A percentile compares a stretch with the other conserved stretches of the same genome.
Conservation (phyloP, 1,284 basidiomycete genomes). For the Cutaneotrichosporon spelunceum region DNA sequence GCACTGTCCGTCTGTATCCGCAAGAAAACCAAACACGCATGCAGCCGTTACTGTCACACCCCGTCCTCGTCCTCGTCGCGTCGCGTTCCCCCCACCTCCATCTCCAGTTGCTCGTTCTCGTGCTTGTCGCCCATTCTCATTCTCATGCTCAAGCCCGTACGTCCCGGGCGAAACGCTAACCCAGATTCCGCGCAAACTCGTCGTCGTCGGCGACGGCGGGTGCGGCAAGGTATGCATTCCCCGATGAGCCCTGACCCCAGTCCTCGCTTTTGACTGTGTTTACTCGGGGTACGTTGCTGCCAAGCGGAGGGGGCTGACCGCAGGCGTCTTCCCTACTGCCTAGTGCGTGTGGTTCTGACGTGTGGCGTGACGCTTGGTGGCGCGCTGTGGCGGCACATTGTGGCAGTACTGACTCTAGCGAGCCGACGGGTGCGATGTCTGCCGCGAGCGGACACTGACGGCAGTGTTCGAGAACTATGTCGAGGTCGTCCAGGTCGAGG, state of each 20-base stretch:
- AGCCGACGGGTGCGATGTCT: conserved; percentile 63
- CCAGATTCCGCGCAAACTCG: conserved; percentile 56
- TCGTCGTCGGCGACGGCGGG: conserved; percentile 88
- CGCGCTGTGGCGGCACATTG: too few relatives aligned
- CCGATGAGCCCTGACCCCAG: conserved; percentile 55
- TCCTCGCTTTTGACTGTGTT: conserved; percentile 61
- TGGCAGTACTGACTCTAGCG: conserved; percentile 54
- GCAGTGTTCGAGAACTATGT: conserved; percentile 84
- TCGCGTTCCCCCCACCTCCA: too few relatives aligned
- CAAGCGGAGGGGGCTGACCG: conserved; percentile 14
- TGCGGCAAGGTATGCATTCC: conserved; percentile 61
- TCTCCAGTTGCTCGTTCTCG: too few relatives aligned
- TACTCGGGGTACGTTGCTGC: conserved; percentile 44
- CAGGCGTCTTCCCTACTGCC: conserved; percentile 46
- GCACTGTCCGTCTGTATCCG: too few relatives aligned
- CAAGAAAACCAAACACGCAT: too few relatives aligned
- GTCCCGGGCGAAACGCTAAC: too few relatives aligned
- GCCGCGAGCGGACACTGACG: conserved; percentile 31
- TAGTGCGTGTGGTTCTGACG: too few relatives aligned
- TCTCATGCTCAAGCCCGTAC: not conserved
- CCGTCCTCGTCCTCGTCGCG: too few relatives aligned
- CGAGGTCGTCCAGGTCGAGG: conserved; percentile 76
- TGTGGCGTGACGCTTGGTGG: too few relatives aligned
- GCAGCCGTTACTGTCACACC: too few relatives aligned
- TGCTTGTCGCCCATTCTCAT: too few relatives aligned